Percentiles rank a stretch among this genome's conserved stretches.
phyloP scores from a whole-genome alignment of 2,329 filamentous ascomycete genomes.

The Talaromyces atroroseus region DNA sequence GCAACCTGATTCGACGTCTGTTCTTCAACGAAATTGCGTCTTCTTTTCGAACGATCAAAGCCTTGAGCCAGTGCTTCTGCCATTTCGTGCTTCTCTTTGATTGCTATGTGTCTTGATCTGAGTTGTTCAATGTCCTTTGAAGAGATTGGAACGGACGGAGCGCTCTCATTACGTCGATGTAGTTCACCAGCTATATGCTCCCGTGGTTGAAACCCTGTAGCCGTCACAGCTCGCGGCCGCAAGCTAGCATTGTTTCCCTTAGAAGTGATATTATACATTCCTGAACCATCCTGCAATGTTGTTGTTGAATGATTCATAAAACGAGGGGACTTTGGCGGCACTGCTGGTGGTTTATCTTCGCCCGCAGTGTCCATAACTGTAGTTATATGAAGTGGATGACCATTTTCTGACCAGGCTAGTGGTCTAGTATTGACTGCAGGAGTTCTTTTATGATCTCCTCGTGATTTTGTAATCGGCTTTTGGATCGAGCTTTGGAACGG shows the following conservation, averaged over 20 bases:
- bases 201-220: slow-evolving; percentile 9
- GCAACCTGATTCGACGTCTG: slow-evolving; percentile 9
- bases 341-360: slow-evolving; percentile 18
- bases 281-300: not conserved
- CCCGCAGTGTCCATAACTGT: not conserved
- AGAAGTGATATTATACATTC: not conserved
- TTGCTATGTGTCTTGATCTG: not conserved
- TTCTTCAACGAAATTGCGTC: slow-evolving; percentile 6
- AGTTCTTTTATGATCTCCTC: not conserved
- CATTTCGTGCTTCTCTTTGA: slow-evolving; percentile 8
- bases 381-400: not conserved
- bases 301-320: slow-evolving; percentile 10
- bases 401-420: not conserved
- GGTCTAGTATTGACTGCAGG: not conserved
- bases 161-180: slow-evolving; percentile 14
- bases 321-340: slow-evolving; percentile 25
- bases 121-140: not conserved
- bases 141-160: not conserved
- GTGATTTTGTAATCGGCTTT: slow-evolving; percentile 14
- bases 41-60: slow-evolving; percentile 14
- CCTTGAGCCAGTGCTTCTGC: slow-evolving; percentile 13
- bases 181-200: not conserved
- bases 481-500: slow-evolving; percentile 10
- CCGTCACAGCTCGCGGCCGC: slow-evolving; percentile 6
- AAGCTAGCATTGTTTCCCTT: not conserved